Conservation (phyloP, 1,284 basidiomycete species). For the Waitea zeae region DNA sequence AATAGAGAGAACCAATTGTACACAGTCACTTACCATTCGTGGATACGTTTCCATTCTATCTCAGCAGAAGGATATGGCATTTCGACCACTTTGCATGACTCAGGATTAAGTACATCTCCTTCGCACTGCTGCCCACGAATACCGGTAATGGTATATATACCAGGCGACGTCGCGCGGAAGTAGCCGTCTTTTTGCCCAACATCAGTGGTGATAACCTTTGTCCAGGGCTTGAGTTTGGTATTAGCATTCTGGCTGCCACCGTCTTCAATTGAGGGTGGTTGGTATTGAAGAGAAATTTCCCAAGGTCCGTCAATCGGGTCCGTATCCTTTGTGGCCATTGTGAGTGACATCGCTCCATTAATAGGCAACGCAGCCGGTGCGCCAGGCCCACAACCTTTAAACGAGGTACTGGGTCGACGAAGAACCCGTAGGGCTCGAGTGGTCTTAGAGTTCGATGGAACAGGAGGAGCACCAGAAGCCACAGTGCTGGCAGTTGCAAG, state of each 20-base stretch:
- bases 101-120: constrained; percentile 71
- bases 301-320: constrained; percentile 50
- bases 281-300: constrained; percentile 45
- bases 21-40: constrained; percentile 60
- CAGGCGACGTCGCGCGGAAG: constrained; percentile 42
- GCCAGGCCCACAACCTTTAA: constrained; percentile 59
- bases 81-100: constrained; percentile 58
- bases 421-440: constrained; percentile 58
- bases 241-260: too few species aligned
- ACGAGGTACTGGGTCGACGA: constrained; percentile 57
- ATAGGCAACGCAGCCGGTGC: constrained; percentile 62
- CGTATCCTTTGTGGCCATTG: constrained; percentile 28
- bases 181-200: constrained; percentile 27
- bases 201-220: constrained; percentile 33
- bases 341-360: constrained; percentile 39
- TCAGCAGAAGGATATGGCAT: constrained; percentile 64
- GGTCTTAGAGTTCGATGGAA: too few species aligned
- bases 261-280: constrained; percentile 24
- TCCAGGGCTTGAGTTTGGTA: constrained; percentile 51
- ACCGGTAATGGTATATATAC: constrained; percentile 66
- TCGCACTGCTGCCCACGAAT: constrained; percentile 64
- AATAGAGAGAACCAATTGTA: constrained; percentile 3
- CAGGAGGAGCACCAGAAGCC: too few species aligned
- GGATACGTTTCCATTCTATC: constrained; percentile 80
- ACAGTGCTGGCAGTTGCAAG: too few species aligned